Base-by-base conservation (phyloP, 257 asterid species). In the Nicotiana tomentosiformis region DNA sequence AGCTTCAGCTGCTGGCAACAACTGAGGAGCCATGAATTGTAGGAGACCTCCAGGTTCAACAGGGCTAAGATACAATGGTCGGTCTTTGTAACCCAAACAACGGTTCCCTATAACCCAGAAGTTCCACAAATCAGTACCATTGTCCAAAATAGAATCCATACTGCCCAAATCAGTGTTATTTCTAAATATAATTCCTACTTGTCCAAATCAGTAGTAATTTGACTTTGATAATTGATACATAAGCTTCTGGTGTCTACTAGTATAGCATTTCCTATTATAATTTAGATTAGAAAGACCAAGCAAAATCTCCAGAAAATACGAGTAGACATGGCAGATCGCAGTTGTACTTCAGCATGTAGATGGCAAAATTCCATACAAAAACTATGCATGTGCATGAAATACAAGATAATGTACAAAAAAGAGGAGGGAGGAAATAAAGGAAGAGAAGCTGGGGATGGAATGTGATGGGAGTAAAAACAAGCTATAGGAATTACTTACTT, bases 1-100 rank as follows among this genome's bases (percentile, higher is more conserved):
- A 83, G 98, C 91, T 86, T 90, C 82, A 0, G 98, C 92, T 32
- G 96, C 97, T 14, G 98, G 99, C 46, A 85, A 10, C 12, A 0
- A n/a, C 3, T 16, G 5, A 53, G 23, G 7, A 23, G 79, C 3
- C 90, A 93, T 88, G 30, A 89, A 18, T 16, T 46, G 18, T 23
- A 90, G 0, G 68, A 96, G 97, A 64, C 82, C 78, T 10, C 91
- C 95, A 1, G 99, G 96, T 74, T 4, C 26, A 82, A 82, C 89
- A 0, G 95, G 90, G 5, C 46, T 3, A 97, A 91, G 91, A 90
- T 96, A 96, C 5, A n/a, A 0, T 7, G 98, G 97, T 51, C 7
- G 0, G 0, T 35, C 84, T 70, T 82, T 86, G 78, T 91, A 90
- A 30, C 86, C 89, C 82, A 96, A 74, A 86, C 98, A 94, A 33